Base-by-base conservation (phyloP, 1,284 basidiomycete species). In the Trichosporon faecale region DNA sequence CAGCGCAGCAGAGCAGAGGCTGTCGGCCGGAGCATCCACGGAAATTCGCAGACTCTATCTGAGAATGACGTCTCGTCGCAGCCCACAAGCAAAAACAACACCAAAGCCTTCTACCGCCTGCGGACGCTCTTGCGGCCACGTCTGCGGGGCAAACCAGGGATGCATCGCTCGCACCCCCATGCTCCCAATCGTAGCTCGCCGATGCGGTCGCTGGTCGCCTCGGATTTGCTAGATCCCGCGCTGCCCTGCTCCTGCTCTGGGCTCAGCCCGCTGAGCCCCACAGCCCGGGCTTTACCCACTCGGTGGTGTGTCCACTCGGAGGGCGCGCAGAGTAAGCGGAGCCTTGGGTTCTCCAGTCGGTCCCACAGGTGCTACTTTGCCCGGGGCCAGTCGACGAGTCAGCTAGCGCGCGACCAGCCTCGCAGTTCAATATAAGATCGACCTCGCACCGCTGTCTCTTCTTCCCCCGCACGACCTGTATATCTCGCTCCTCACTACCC, bases 11-110 rank as follows among this genome's bases (percentile, higher is more conserved):
- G 49, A 23, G 49, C 49, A 52, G 49, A 52, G 49, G 57, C 57
- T 31, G 29, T 61, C 57, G 57, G 57, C 57, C 57, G 57, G 57
- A 61, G 57, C 57, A 61, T 61, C 57, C 29, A 61, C 57, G 29
- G 57, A 61, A 8, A 31, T 31, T 31, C 57, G 29, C 29, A 37
- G 35, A 37, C n/a, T 16, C 27, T 31, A 31, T 33, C 57, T 61
- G 57, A 33, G 27, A 23, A 52, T 52, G 49, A 52, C 49, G 49
- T 52, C 49, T 52, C 21, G 23, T 52, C 49, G 49, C 49, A 52
- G n/a, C 23, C 23, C 11, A 2, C 9, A 37, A 14, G 11, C 11
- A 18, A 21, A 21, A 52, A 52, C 49, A 23, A 23, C 49, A 52
- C 49, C 21, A 52, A 8, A 52, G 49, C 49, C 40, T 21, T 52